Conservation (phyloP, 2,329 filamentous ascomycete genomes). For the Penicillium sclerotigenum region DNA sequence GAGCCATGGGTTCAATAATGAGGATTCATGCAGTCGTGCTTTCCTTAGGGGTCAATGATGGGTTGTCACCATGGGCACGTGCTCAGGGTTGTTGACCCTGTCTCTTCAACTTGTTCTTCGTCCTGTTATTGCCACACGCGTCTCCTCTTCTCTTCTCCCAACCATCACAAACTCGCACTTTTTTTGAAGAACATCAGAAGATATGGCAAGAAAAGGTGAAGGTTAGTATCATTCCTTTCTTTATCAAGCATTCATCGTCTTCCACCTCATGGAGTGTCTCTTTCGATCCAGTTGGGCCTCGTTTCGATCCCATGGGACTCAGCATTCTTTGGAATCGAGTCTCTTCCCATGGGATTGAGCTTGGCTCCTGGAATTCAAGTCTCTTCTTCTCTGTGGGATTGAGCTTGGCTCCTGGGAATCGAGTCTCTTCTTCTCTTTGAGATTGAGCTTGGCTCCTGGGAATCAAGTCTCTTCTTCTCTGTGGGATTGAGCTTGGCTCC, state of each 20-base stretch:
- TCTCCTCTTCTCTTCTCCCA: background rate
- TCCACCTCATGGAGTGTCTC: background rate
- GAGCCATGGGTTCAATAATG: background rate
- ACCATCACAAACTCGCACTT: background rate
- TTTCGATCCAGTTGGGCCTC: background rate
- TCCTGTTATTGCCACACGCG: background rate
- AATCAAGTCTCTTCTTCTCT: background rate
- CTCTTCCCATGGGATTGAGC: background rate
- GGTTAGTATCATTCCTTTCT: background rate
- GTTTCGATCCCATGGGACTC: background rate
- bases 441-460: background rate
- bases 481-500: background rate
- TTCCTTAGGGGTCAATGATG: background rate
- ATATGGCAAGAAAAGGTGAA: background rate
- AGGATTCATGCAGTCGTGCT: background rate
- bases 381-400: background rate
- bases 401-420: background rate
- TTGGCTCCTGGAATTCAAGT: background rate
- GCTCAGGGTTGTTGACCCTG: background rate
- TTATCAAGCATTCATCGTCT: background rate
- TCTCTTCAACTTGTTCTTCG: background rate
- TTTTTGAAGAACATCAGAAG: background rate
- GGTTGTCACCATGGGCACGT: background rate
- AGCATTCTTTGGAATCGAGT: no score
- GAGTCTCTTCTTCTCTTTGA: background rate